These are phyloP conservation scores for Blastocystis sp. DNA, from an alignment of 352 stramenopile species.

Conservation along the genomic window DNA sequence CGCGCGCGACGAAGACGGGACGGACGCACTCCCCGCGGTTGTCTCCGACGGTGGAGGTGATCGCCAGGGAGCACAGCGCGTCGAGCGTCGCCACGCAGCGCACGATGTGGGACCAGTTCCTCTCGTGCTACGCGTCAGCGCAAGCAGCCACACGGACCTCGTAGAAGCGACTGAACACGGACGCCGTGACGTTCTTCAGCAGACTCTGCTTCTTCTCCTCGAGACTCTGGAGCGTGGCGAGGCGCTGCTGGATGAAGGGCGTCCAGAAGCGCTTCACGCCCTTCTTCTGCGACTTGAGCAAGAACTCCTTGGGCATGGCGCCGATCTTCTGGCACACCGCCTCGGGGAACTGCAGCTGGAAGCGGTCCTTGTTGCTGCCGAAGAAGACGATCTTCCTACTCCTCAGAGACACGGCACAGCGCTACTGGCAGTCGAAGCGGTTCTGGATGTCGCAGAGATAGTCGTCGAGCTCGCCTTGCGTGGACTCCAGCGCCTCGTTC, in stretches of 20 bases:
- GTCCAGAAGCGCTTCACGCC: constrained; percentile 90
- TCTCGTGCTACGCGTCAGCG: constrained; percentile 75
- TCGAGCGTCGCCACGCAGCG: constrained; percentile 91
- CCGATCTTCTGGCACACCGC: constrained; percentile 76
- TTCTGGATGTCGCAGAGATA: constrained; percentile 83
- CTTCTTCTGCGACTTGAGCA: constrained; percentile 89
- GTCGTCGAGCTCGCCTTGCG: constrained; percentile 80
- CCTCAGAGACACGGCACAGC: background rate
- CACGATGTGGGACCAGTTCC: constrained; percentile 89
- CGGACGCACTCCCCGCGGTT: constrained; percentile 82
- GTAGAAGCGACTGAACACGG: constrained; percentile 48
- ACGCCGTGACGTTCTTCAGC: constrained; percentile 32
- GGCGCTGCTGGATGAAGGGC: constrained; percentile 82
- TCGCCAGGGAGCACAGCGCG: constrained; percentile 89
- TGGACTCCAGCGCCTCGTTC: constrained; percentile 78
- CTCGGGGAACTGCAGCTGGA: constrained; percentile 89
- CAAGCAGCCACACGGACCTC: constrained; percentile 81
- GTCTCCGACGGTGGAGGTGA: constrained; percentile 89
- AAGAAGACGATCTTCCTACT: constrained; percentile 78
- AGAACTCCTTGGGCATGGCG: constrained; percentile 79
- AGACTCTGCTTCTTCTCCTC: constrained; percentile 79
- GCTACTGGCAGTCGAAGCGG: constrained; percentile 77
- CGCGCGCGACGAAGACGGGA: constrained; percentile 80
- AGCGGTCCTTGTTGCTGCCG: constrained; percentile 90
- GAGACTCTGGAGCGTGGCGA: constrained; percentile 82